Evolutionary conservation across 441 rosid species (phyloP), one percentile per base, ranked within the genome.

Genomic region (Bocquillonia castaneifolia): DNA sequence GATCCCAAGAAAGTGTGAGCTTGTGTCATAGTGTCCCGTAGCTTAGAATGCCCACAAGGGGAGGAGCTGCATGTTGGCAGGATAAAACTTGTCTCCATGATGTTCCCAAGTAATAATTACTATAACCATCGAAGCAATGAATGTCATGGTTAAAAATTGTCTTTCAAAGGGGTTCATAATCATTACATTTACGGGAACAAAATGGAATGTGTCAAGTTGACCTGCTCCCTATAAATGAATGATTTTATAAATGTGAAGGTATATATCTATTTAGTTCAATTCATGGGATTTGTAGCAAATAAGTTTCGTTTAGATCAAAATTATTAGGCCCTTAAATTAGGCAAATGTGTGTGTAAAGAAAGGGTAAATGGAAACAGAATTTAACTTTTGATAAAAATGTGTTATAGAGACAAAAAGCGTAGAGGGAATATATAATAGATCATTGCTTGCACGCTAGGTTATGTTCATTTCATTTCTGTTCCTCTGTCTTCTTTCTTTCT

Each of bases 391-490:
- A 60, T 54, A 56, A 45, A 56, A 62, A 63, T 34, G 42, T 47
- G 74, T 80, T 39, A 29, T 45, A 75, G 81, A 64, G 77, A 71
- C 36, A 74, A 68, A 65, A 48, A 29, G 44, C 34, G 69, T 20
- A 69, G 45, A 18, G 50, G 74, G 79, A 64, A 69, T 67, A 58
- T 17, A 51, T 81, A 52, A 77, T 74, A 67, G 65, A 37, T 67
- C 71, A 74, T 84, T 79, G 80, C 88, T 86, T 84, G 87, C 85
- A 81, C 79, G 83, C 79, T 68, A 83, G 77, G 87, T 81, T 81
- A 69, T 58, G 78, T 76, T 64, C 64, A 57, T 76, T 59, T 64
- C 64, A 53, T 66, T 59, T 55, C 34, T 71, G 63, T 50, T 76
- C 70, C 44, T 45, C 44, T 66, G 60, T 66, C 70, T 39, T 48